A percentile compares a stretch with the other conserved stretches of the same genome.
These are phyloP conservation scores for Syncephalastrum racemosum DNA, from an alignment of 371 early-diverging fungal species.

Conservation along the genomic window DNA sequence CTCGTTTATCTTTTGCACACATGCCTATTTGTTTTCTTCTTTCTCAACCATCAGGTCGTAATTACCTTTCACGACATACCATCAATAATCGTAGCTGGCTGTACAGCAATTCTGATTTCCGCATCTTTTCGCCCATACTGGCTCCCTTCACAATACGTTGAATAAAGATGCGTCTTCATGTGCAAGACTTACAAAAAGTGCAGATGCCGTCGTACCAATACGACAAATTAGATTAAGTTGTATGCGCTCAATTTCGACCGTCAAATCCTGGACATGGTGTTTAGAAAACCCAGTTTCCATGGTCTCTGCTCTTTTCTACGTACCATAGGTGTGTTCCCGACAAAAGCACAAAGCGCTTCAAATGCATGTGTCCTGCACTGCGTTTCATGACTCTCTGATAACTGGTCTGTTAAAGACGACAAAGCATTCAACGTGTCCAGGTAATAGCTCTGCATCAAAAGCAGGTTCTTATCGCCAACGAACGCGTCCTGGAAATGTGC, in stretches of 20 bases:
- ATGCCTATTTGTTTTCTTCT: not conserved
- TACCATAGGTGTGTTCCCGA: slow-evolving; percentile 58
- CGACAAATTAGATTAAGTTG: slow-evolving; percentile 70
- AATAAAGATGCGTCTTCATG: slow-evolving; percentile 39
- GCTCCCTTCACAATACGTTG: not conserved
- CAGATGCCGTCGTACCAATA: slow-evolving; percentile 70
- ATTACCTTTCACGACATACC: too few species aligned
- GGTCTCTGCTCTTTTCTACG: not conserved
- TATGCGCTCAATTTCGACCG: slow-evolving; percentile 60
- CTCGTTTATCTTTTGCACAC: slow-evolving; percentile 11
- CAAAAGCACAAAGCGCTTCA: slow-evolving; percentile 84
- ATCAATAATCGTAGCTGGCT: too few species aligned
- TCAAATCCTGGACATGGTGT: slow-evolving; percentile 59
- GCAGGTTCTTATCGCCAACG: slow-evolving; percentile 37
- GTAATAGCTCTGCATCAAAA: slow-evolving; percentile 59
- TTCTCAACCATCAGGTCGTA: not conserved
- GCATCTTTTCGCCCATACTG: too few species aligned
- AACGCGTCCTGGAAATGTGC: slow-evolving; percentile 41
- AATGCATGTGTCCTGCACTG: slow-evolving; percentile 89
- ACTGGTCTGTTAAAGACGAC: slow-evolving; percentile 71
- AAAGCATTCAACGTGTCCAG: slow-evolving; percentile 78
- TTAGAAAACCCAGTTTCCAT: slow-evolving; percentile 12
- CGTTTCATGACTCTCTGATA: slow-evolving; percentile 67
- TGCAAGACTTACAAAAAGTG: slow-evolving; percentile 23
- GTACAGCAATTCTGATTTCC: too few species aligned